Evolutionary conservation across 768 basidiomycete species (phyloP), one percentile per base, ranked within the genome.

Genomic region (Leccinum aurantiacum): DNA sequence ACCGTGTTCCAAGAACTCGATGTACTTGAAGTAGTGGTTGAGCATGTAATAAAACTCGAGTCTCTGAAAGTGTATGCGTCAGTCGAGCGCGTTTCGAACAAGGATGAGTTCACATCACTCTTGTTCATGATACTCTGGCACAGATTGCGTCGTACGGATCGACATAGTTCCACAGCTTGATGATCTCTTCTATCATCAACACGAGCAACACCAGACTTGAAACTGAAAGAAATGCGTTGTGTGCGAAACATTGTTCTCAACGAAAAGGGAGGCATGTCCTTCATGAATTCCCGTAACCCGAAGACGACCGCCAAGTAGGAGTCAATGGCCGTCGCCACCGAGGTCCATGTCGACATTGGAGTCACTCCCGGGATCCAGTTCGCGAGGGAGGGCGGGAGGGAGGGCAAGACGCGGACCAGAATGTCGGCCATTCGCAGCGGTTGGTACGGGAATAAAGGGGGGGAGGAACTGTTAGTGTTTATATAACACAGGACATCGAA

Each of bases 21-120:
- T 76, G 76, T 96, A 98, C 75, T 97, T 97, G 84, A 96, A 91
- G 77, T 88, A 93, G 78, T 98, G 97, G 79, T 98, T 97, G 79
- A 97, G 77, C 80, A 98, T 93, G 79, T 98, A 98, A 80, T 91
- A 97, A 68, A 93, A 88, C 77, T 96, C 90, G 77, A 97, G 80
- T 69, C 84, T 84, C 93, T 95, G 71, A 33, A 61, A 53, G 17
- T 38, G 14, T 52, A 54, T 52, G 19, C 51, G 50, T 56, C 46
- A 65, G 60, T 50, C 9, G 17, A 50, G 17, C 31, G 29, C 55
- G 56, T 46, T 37, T 54, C 46, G 46, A 53, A 35, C 31, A 38
- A 54, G 22, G 53, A 53, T 31, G 41, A 35, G 48, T 25, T 19
- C 22, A 82, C 84, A 73, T 62, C 67, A 95, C 94, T 66, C 86